Percentiles rank a stretch among this genome's conserved stretches.
Evolutionary conservation across 352 stramenopile species (phyloP).

Genomic region (Phytophthora fragariae): DNA sequence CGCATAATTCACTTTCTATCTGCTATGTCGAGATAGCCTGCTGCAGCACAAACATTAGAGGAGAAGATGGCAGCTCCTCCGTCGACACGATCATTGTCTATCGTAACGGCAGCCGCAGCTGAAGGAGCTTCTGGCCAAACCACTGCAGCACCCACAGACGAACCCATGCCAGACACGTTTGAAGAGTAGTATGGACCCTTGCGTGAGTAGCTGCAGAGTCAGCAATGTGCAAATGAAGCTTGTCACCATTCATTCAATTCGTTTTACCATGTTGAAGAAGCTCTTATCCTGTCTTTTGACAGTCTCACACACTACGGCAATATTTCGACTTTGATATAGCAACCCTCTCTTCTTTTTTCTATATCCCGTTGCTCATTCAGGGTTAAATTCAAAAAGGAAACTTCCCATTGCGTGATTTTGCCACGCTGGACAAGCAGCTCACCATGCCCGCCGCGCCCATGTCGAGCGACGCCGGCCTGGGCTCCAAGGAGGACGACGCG

Average conservation of each 20-base stretch:
- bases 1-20: neutral
- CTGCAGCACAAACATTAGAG: slow-evolving; percentile 40
- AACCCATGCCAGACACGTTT: slow-evolving; percentile 49
- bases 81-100: slow-evolving; percentile 45
- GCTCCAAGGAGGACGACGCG: slow-evolving; percentile 52
- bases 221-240: neutral
- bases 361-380: slow-evolving; percentile 3
- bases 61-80: slow-evolving; percentile 45
- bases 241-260: neutral
- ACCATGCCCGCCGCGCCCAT: slow-evolving; percentile 29
- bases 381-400: slow-evolving; percentile 31
- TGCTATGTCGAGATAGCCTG: slow-evolving; percentile 19
- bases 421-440: slow-evolving; percentile 2
- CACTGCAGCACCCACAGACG: slow-evolving; percentile 30
- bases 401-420: slow-evolving; percentile 27
- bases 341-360: slow-evolving; percentile 5
- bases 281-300: neutral
- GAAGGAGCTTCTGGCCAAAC: slow-evolving; percentile 35
- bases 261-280: neutral
- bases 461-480: slow-evolving; percentile 33
- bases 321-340: slow-evolving; percentile 9
- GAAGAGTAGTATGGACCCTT: slow-evolving; percentile 23
- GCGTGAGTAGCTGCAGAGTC: slow-evolving; percentile 1
- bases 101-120: slow-evolving; percentile 47
- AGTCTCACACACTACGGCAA: slow-evolving; percentile 2